These are phyloP conservation scores for Salvia hispanica DNA, from an alignment of 257 asterid species.

Conservation along the genomic window DNA sequence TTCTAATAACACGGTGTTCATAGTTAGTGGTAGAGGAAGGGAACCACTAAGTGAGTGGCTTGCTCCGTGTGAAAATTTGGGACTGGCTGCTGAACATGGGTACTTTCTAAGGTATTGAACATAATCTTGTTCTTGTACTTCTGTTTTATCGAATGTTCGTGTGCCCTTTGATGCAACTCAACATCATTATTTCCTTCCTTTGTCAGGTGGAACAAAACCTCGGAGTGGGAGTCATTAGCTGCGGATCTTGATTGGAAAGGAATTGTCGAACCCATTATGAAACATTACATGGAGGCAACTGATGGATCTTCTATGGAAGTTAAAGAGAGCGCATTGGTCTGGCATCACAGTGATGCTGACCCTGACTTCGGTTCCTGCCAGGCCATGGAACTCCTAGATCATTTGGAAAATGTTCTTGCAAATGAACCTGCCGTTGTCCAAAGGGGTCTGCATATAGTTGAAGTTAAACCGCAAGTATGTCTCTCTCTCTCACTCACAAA, in stretches of 20 bases:
- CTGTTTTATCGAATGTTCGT: neutral
- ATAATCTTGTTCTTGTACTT: neutral
- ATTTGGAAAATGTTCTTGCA: conserved; percentile 79
- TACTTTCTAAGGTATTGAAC: conserved; percentile 65
- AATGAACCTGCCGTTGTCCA: conserved; percentile 91
- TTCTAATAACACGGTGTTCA: conserved; percentile 74
- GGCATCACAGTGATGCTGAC: conserved; percentile 88
- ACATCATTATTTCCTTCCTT: conserved; percentile 17
- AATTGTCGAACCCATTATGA: conserved; percentile 86
- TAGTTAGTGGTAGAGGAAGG: conserved; percentile 88
- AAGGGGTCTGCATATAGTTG: conserved; percentile 90
- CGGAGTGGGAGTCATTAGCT: conserved; percentile 71
- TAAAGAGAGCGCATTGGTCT: conserved; percentile 92
- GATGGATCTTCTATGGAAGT: conserved; percentile 84
- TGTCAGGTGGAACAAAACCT: conserved; percentile 56
- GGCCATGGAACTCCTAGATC: conserved; percentile 77
- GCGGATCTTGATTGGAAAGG: conserved; percentile 84
- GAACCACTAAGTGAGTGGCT: conserved; percentile 72
- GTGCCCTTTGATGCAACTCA: neutral
- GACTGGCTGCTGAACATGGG: conserved; percentile 93
- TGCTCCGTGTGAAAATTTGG: conserved; percentile 69
- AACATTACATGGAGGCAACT: conserved; percentile 75
- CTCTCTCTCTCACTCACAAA: neutral
- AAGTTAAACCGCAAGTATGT: conserved; percentile 91
- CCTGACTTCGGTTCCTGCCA: conserved; percentile 92